Percentiles rank a stretch among this genome's conserved stretches.
Conservation (phyloP, 1,284 basidiomycete species). For the Cystobasidiaceae sp. region DNA sequence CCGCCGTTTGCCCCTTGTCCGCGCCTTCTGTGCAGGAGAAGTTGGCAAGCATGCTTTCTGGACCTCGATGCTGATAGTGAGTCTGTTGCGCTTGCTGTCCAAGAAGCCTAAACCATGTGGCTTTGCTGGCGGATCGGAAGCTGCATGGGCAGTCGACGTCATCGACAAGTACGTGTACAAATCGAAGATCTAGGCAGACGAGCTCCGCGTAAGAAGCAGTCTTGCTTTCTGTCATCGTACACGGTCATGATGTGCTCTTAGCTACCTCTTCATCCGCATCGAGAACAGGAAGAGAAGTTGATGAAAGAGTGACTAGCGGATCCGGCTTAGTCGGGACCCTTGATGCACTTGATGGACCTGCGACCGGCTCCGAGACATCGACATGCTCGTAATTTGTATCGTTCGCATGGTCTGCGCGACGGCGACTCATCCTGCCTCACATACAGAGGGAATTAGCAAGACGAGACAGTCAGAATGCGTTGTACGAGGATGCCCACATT, state of each 20-base stretch:
- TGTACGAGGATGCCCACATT: slow-evolving; percentile 48
- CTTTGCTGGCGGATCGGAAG: slow-evolving; percentile 47
- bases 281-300: slow-evolving; percentile 52
- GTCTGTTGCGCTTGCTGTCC: slow-evolving; percentile 59
- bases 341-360: not conserved
- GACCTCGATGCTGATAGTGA: slow-evolving; percentile 61
- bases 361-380: not conserved
- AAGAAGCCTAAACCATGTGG: slow-evolving; percentile 69
- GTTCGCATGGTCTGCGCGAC: not conserved
- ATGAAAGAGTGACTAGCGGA: slow-evolving; percentile 49
- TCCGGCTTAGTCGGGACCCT: slow-evolving; percentile 32
- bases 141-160: no score
- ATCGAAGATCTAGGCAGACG: slow-evolving; percentile 64
- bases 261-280: slow-evolving; percentile 76
- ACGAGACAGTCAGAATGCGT: not conserved
- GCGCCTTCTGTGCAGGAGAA: not conserved
- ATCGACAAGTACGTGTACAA: slow-evolving; percentile 65
- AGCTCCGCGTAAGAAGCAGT: not conserved
- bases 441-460: no score
- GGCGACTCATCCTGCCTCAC: slow-evolving; percentile 8
- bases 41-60: slow-evolving; percentile 1
- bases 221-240: no score
- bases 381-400: slow-evolving; percentile 8
- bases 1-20: not conserved
- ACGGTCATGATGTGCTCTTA: no score